These are phyloP conservation scores for Hypoxylon sp. DNA, from an alignment of 2,329 filamentous ascomycete genomes.

Conservation along the genomic window DNA sequence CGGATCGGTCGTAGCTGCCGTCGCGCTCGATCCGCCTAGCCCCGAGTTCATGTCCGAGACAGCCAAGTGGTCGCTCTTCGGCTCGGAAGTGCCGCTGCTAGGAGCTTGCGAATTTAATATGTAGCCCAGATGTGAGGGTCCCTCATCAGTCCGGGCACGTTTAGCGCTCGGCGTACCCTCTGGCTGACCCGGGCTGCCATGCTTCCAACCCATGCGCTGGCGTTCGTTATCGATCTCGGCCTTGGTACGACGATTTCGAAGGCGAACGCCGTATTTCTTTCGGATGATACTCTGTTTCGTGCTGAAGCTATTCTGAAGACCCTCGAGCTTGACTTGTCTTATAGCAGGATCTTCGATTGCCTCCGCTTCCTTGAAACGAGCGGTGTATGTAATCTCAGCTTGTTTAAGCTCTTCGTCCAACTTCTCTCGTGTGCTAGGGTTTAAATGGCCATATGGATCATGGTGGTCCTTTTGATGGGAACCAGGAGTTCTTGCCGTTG, in stretches of 20 bases:
- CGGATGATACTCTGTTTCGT: constrained; percentile 71
- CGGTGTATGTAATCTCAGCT: constrained; percentile 58
- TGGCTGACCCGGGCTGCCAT: constrained; percentile 31
- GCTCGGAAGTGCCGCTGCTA: constrained; percentile 18
- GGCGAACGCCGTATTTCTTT: constrained; percentile 70
- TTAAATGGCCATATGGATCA: constrained; percentile 64
- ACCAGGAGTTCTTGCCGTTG: constrained; percentile 13
- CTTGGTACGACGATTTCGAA: constrained; percentile 64
- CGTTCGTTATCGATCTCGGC: constrained; percentile 62
- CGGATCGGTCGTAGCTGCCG: constrained; percentile 47
- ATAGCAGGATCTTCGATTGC: constrained; percentile 55
- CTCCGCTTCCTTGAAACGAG: constrained; percentile 61
- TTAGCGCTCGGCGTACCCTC: constrained; percentile 48
- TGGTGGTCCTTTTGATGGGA: constrained; percentile 42
- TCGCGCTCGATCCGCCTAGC: constrained; percentile 50
- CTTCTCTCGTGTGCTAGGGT: constrained; percentile 48
- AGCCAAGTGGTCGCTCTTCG: constrained; percentile 45
- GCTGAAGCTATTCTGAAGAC: constrained; percentile 67
- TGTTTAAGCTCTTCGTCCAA: constrained; percentile 58
- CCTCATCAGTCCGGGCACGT: constrained; percentile 49
- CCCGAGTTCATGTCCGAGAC: constrained; percentile 51
- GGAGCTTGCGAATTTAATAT: constrained; percentile 12
- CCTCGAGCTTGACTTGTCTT: constrained; percentile 56
- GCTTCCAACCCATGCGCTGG: constrained; percentile 58
- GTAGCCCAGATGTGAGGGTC: constrained; percentile 9